Base-by-base conservation (phyloP, 73 alveolate species). In the Paramecium pentaurelia region DNA sequence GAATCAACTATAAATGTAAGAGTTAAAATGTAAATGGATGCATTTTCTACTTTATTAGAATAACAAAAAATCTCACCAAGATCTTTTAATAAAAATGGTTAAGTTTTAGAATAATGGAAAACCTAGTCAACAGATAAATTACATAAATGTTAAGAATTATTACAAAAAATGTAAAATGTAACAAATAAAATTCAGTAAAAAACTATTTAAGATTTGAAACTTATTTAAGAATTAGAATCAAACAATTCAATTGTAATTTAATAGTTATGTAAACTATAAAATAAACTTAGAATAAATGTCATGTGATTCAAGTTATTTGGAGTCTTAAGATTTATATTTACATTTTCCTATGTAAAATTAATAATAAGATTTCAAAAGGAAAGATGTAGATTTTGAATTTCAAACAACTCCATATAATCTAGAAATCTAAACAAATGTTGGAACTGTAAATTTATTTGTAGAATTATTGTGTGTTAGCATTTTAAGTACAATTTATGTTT, bases 361-460 rank as follows among this genome's bases (percentile, higher is more conserved):
- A 5, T 64, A 54, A 8, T 8, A 12, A 18, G 84, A 64, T 64
- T 64, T 64, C 12, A 28, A 20, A 28, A 28, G 47, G 7, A 64
- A 64, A 27, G 49, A 64, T 27, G 28, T 64, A 2, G 47, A 32
- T 12, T 32, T 64, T 64, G 47, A 64, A 8, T 64, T 12, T 10
- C 6, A 64, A 64, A 30, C 16, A 0, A 7, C 42, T 4, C 45
- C 9, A 25, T 64, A 28, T 32, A 12, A 22, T 64, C 12, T 64
- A 20, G 88, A 42, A 38, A 75, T 75, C 0, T 38, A 75, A 28
- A 75, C 88, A 12, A 75, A 75, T 75, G 68, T 75, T 36, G 88
- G 88, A 36, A 75, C 60, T 30, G 47, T 75, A 3, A 75, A 37
- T 34, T 34, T n/a, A 36, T 36, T 75, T 42, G n/a, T 75, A 7